A percentile compares a stretch with the other conserved stretches of the same genome.
Evolutionary conservation across 495 filamentous ascomycete species (phyloP).

Genomic region (Penicillium bialowiezense): DNA sequence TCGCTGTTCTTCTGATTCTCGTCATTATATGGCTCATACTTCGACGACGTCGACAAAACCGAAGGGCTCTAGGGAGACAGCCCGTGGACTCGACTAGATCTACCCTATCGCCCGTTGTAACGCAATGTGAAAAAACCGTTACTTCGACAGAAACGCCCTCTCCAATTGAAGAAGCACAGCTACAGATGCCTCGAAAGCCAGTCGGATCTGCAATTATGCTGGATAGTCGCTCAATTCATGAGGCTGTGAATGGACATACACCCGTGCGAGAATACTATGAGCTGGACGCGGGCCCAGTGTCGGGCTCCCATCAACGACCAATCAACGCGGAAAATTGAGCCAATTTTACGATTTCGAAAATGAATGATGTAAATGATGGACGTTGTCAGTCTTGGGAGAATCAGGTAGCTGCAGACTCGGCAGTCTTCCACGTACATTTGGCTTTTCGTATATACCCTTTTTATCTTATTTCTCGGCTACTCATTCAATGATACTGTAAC

Average conservation of each 20-base stretch:
- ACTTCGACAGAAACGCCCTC: not conserved
- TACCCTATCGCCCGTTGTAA: not conserved
- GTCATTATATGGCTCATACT: slow-evolving; percentile 22
- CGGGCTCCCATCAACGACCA: slow-evolving; percentile 18
- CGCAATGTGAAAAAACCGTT: not conserved
- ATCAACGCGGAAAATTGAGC: slow-evolving; percentile 6
- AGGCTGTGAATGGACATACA: slow-evolving; percentile 7
- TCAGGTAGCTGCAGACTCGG: too few relatives aligned
- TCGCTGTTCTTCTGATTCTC: slow-evolving; percentile 25
- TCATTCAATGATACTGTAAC: too few relatives aligned
- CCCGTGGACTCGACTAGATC: not conserved
- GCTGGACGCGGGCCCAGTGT: slow-evolving; percentile 20
- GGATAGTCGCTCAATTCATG: slow-evolving; percentile 20
- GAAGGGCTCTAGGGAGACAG: not conserved
- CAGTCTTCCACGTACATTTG: too few relatives aligned
- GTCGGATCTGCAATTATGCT: slow-evolving; percentile 12
- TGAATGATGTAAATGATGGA: not conserved
- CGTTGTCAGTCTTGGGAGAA: too few relatives aligned
- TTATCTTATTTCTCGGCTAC: too few relatives aligned
- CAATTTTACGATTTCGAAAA: not conserved
- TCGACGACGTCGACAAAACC: slow-evolving; percentile 15
- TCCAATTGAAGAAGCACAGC: not conserved
- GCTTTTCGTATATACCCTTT: too few relatives aligned
- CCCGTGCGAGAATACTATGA: slow-evolving; percentile 18
- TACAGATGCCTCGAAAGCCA: slow-evolving; percentile 12